A percentile compares a stretch with the other conserved stretches of the same genome.
These are phyloP conservation scores for Dichotomopilus funicola DNA, from an alignment of 2,329 filamentous ascomycete genomes.

Conservation along the genomic window DNA sequence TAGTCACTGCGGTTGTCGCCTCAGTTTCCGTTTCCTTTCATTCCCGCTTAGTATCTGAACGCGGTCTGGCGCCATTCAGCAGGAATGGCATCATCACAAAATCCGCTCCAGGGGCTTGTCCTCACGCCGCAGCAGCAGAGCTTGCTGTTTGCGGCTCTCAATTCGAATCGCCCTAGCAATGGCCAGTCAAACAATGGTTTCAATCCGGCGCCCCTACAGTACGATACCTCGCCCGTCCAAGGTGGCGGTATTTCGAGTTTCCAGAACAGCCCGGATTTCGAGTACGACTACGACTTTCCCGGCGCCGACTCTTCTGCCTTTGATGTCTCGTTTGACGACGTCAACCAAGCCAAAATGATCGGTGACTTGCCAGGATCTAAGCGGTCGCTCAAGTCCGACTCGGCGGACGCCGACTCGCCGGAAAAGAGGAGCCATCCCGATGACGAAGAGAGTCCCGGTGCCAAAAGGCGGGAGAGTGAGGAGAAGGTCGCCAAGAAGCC, in stretches of 20 bases:
- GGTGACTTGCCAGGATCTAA: slow-evolving; percentile 60
- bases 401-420: slow-evolving; percentile 52
- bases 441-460: slow-evolving; percentile 51
- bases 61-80: slow-evolving; percentile 9
- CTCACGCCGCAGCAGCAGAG: slow-evolving; percentile 72
- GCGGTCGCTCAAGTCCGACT: slow-evolving; percentile 46
- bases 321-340: slow-evolving; percentile 59
- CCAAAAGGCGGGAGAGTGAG: slow-evolving; percentile 73
- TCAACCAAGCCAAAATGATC: slow-evolving; percentile 61
- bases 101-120: slow-evolving; percentile 52
- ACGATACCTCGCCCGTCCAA: slow-evolving; percentile 44
- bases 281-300: slow-evolving; percentile 75
- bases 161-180: slow-evolving; percentile 54
- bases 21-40: not conserved
- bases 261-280: slow-evolving; percentile 74
- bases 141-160: slow-evolving; percentile 67
- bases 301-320: slow-evolving; percentile 56
- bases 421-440: slow-evolving; percentile 71
- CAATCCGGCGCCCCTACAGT: slow-evolving; percentile 42
- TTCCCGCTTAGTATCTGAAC: not conserved
- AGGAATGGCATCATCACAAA: slow-evolving; percentile 46
- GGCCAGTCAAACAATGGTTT: slow-evolving; percentile 33
- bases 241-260: slow-evolving; percentile 44
- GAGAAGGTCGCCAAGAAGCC: slow-evolving; percentile 92
- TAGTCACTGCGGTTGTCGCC: no score